These are phyloP conservation scores for Colletotrichum orchidophilum DNA, from an alignment of 2,329 filamentous ascomycete genomes.

Conservation along the genomic window DNA sequence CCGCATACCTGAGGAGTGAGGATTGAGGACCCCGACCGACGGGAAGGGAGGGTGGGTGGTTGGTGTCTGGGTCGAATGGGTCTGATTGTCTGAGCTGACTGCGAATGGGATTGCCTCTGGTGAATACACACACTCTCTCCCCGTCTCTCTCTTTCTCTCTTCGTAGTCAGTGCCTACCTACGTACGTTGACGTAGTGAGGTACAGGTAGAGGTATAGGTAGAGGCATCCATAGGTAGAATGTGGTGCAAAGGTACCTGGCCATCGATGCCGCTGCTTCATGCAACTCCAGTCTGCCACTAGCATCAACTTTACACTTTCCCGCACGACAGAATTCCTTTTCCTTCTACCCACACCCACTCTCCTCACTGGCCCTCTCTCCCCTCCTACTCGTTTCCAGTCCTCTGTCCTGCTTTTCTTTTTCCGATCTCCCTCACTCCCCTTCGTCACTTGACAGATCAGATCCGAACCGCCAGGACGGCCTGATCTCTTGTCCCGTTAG, in stretches of 20 bases:
- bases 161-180: background rate
- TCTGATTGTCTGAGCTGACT: background rate
- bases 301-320: constrained; percentile 31
- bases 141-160: background rate
- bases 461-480: background rate
- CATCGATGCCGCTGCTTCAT: background rate
- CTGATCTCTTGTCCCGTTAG: background rate
- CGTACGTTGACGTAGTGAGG: background rate
- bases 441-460: background rate
- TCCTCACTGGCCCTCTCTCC: background rate
- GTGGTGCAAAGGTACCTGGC: constrained; percentile 12
- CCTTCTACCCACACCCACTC: constrained; percentile 8
- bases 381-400: background rate
- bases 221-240: background rate
- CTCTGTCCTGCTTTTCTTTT: background rate
- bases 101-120: background rate
- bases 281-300: constrained; percentile 6
- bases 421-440: background rate
- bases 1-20: background rate
- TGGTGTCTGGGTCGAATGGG: background rate
- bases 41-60: background rate
- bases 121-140: background rate
- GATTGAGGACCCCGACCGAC: background rate
- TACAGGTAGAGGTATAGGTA: background rate
- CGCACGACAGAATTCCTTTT: constrained; percentile 24